Evolutionary conservation across 1,284 basidiomycete genomes (phyloP).

Genomic region (Amylostereum areolatum): DNA sequence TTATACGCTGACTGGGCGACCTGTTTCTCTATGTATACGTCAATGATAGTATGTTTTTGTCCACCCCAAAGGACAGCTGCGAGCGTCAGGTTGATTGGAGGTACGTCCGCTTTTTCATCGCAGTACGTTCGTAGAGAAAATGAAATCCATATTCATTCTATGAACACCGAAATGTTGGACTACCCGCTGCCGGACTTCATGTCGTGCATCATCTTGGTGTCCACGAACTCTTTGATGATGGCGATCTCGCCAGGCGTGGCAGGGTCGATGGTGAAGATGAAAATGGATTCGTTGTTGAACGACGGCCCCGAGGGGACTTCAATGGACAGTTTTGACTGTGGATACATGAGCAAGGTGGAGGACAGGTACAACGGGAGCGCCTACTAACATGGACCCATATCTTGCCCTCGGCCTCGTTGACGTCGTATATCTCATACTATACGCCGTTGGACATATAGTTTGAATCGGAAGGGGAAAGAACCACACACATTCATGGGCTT

Average conservation of each 20-base stretch:
- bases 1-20: too few species aligned
- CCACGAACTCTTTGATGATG: slow-evolving; percentile 7
- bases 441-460: neutral
- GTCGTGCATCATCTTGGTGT: slow-evolving; percentile 6
- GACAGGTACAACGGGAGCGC: neutral
- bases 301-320: neutral
- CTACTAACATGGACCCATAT: slow-evolving; percentile 10
- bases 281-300: slow-evolving; percentile 9
- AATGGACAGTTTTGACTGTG: slow-evolving; percentile 3
- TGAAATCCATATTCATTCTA: too few species aligned
- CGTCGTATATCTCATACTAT: slow-evolving; percentile 7
- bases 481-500: slow-evolving; percentile 3
- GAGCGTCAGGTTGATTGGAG: too few species aligned
- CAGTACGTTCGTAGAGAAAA: too few species aligned
- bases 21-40: too few species aligned
- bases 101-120: too few species aligned
- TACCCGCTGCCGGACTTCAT: too few species aligned
- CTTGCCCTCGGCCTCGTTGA: neutral
- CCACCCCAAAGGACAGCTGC: too few species aligned
- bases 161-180: too few species aligned
- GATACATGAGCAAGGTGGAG: neutral
- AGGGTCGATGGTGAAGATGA: slow-evolving; percentile 8
- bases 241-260: slow-evolving; percentile 5
- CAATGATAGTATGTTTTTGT: too few species aligned
- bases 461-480: neutral